Conservation (phyloP, 2,329 filamentous ascomycete species). For the Colletotrichum musicola region DNA sequence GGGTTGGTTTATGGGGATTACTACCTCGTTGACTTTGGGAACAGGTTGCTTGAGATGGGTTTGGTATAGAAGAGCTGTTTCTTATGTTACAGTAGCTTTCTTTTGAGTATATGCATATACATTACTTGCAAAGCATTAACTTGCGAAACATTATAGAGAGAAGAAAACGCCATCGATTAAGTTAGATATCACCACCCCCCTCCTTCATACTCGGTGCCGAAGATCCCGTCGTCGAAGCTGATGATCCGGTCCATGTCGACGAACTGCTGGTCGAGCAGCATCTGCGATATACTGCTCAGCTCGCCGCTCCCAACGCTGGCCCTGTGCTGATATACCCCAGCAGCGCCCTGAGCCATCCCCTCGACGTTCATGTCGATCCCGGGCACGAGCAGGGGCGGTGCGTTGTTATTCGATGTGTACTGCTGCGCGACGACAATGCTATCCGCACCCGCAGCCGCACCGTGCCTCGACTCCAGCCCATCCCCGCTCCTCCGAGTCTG, state of each 20-base stretch:
- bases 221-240: slow-evolving; percentile 42
- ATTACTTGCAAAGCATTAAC: too few relatives aligned
- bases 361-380: slow-evolving; percentile 1
- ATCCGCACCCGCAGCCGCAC: neutral
- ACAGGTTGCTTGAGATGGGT: slow-evolving; percentile 56
- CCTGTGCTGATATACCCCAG: slow-evolving; percentile 2
- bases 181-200: slow-evolving; percentile 20
- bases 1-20: slow-evolving; percentile 64
- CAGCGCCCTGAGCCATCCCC: too few relatives aligned
- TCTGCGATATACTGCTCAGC: slow-evolving; percentile 42
- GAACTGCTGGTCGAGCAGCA: slow-evolving; percentile 40
- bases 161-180: neutral
- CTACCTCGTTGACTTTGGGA: slow-evolving; percentile 61
- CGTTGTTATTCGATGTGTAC: neutral
- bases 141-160: too few relatives aligned
- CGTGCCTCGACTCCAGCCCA: too few relatives aligned
- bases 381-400: neutral
- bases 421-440: slow-evolving; percentile 14
- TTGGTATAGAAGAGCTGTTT: slow-evolving; percentile 16
- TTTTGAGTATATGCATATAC: neutral
- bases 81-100: neutral
- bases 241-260: slow-evolving; percentile 43
- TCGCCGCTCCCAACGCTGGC: slow-evolving; percentile 36
- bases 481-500: too few relatives aligned
- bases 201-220: slow-evolving; percentile 38